A percentile compares a stretch with the other conserved stretches of the same genome.
Evolutionary conservation across 2,329 filamentous ascomycete species (phyloP).

Genomic region (Phoma sp.): DNA sequence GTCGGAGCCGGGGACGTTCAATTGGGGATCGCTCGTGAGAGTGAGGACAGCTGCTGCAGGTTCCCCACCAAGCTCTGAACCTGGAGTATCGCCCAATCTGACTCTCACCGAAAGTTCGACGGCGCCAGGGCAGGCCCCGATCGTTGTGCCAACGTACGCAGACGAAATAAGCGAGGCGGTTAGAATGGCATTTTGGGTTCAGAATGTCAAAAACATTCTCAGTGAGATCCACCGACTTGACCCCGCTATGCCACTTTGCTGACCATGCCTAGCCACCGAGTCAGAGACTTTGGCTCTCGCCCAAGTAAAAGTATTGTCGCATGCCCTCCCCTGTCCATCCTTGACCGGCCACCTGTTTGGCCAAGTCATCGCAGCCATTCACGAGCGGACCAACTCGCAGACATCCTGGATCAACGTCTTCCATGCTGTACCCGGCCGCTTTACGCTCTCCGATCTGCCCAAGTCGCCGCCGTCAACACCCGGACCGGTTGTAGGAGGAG

Average conservation of each 20-base stretch:
- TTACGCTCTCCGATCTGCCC: slow-evolving; percentile 67
- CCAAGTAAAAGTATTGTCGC: slow-evolving; percentile 65
- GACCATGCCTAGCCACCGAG: slow-evolving; percentile 37
- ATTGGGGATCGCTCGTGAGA: slow-evolving; percentile 50
- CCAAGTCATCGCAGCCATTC: slow-evolving; percentile 62
- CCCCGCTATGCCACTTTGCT: slow-evolving; percentile 7
- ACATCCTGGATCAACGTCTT: slow-evolving; percentile 70
- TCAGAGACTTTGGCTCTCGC: slow-evolving; percentile 44
- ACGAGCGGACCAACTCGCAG: slow-evolving; percentile 59
- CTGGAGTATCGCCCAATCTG: slow-evolving; percentile 41
- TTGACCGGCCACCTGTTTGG: slow-evolving; percentile 60
- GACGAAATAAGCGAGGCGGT: slow-evolving; percentile 30
- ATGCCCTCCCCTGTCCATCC: slow-evolving; percentile 66
- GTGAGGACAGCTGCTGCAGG: slow-evolving; percentile 47
- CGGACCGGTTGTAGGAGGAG: slow-evolving; percentile 56
- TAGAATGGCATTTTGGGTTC: slow-evolving; percentile 42
- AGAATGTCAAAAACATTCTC: slow-evolving; percentile 40
- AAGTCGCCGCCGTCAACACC: slow-evolving; percentile 70
- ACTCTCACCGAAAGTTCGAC: slow-evolving; percentile 28
- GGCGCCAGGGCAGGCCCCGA: slow-evolving; percentile 32
- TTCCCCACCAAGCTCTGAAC: slow-evolving; percentile 51
- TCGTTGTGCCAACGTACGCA: slow-evolving; percentile 35
- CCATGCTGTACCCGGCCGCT: slow-evolving; percentile 68
- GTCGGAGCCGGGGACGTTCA: slow-evolving; percentile 51
- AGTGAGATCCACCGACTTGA: slow-evolving; percentile 34